Base-by-base conservation (phyloP, 176 grass and related monocot genomes). In the Carex scoparia region DNA sequence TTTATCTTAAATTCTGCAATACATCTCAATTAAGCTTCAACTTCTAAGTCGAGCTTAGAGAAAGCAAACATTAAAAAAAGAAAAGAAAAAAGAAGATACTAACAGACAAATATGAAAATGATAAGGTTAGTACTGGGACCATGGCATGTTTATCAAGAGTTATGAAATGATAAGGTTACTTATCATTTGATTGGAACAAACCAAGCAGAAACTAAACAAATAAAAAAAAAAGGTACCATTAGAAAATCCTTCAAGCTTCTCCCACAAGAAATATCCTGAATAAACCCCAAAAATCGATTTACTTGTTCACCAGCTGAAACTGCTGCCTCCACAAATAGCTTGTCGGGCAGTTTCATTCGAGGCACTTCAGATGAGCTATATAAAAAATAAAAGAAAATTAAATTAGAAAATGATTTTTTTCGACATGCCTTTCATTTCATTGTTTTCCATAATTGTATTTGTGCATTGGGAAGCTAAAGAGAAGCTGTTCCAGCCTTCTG, bases 201-300 rank as follows among this genome's bases (percentile, higher is more conserved):
- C 69, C 58, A 58, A 53, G 46, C 54, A 61, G 51, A 61, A 56
- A 19, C 0, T 33, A 61, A 18, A 31, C 1, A 72, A 31, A 10
- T 61, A 61, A 10, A 15, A 10, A 44, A 61, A 10, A 86, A 76
- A 84, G 63, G 14, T 97, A 94, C 95, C 89, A 94, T 19, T 46
- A 94, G 66, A 76, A 94, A 97, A 42, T 97, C 84, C 82, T 91
- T 97, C 79, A 91, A 77, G 86, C 92, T 91, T 87, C 81, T 88
- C 81, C 89, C 91, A 76, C 91, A 94, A 64, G 95, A 90, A 75
- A 97, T 91, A 85, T 93, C 91, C 84, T 94, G 95, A 86, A 94
- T 88, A 70, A 89, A 94, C 65, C 82, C 48, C 38, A 97, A 51
- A 80, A 93, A 85, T 79, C 91, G 87, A 77, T 97, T 97, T 62